Evolutionary conservation across 768 basidiomycete species (phyloP).

Genomic region (Termitomyces eurrhizus): DNA sequence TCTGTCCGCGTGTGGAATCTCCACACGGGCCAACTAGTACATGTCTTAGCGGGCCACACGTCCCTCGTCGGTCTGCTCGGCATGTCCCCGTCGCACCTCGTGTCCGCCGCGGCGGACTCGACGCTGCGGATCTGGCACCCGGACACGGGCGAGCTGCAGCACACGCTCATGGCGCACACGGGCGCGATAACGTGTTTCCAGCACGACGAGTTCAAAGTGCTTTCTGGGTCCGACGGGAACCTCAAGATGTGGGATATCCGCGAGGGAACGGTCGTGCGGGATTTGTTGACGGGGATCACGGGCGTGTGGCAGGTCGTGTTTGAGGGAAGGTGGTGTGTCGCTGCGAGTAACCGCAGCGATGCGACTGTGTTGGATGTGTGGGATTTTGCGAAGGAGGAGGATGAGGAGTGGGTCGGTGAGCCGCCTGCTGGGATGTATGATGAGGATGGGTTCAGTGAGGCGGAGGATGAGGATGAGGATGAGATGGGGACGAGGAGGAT

Average conservation of each 20-base stretch:
- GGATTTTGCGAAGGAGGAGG: conserved; percentile 78
- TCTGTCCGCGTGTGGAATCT: conserved; percentile 95
- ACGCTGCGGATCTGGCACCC: conserved; percentile 96
- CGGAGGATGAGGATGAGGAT: conserved; percentile 45
- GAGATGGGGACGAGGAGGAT: conserved; percentile 21
- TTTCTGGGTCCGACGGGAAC: conserved; percentile 93
- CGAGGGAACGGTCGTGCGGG: conserved; percentile 82
- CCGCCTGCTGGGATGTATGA: conserved; percentile 74
- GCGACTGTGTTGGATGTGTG: conserved; percentile 83
- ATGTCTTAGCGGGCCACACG: conserved; percentile 85
- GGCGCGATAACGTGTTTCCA: conserved; percentile 99
- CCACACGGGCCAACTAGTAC: conserved; percentile 72
- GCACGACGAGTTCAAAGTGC: conserved; percentile 96
- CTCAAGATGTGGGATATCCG: conserved; percentile 97
- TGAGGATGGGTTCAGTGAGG: conserved; percentile 56
- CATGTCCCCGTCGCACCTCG: conserved; percentile 83
- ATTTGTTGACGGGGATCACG: conserved; percentile 85
- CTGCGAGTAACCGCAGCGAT: conserved; percentile 81
- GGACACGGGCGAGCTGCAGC: conserved; percentile 70
- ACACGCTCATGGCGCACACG: conserved; percentile 85
- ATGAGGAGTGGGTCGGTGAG: conserved; percentile 82
- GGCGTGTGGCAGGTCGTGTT: conserved; percentile 99
- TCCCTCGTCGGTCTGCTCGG: conserved; percentile 93
- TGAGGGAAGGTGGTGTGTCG: conserved; percentile 91
- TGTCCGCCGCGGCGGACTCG: conserved; percentile 95